These are phyloP conservation scores for Fragaria nilgerrensis DNA, from an alignment of 306 rosid genomes.

Conservation along the genomic window DNA sequence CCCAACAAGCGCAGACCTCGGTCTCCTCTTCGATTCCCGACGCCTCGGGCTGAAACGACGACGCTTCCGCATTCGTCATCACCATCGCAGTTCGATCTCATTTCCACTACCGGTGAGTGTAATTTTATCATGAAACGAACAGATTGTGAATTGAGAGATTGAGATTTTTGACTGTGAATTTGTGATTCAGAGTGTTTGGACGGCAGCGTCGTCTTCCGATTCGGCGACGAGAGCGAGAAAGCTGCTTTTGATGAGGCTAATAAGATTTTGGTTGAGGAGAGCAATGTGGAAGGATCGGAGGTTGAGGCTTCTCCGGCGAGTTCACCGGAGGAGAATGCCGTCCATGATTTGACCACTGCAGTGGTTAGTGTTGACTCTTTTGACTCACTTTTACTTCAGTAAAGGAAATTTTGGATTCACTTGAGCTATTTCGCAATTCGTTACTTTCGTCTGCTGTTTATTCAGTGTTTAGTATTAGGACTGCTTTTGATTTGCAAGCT, in stretches of 20 bases:
- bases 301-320: neutral
- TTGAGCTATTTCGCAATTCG: neutral
- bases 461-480: neutral
- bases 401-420: neutral
- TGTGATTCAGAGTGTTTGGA: constrained; percentile 51
- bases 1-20: constrained; percentile 27
- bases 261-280: neutral
- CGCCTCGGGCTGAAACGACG: constrained; percentile 1
- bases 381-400: neutral
- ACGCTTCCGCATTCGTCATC: constrained; percentile 37
- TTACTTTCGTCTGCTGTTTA: neutral
- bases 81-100: constrained; percentile 33
- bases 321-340: neutral
- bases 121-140: neutral
- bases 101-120: constrained; percentile 47
- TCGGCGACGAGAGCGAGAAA: constrained; percentile 45
- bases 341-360: neutral
- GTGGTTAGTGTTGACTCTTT: neutral
- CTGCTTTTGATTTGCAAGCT: neutral
- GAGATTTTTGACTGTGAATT: neutral
- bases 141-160: neutral
- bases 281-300: neutral
- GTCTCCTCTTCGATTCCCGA: constrained; percentile 26
- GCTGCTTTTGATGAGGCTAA: neutral
- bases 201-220: constrained; percentile 58